Base-by-base conservation (phyloP, 495 filamentous ascomycete genomes). In the Aspergillus wentii region DNA sequence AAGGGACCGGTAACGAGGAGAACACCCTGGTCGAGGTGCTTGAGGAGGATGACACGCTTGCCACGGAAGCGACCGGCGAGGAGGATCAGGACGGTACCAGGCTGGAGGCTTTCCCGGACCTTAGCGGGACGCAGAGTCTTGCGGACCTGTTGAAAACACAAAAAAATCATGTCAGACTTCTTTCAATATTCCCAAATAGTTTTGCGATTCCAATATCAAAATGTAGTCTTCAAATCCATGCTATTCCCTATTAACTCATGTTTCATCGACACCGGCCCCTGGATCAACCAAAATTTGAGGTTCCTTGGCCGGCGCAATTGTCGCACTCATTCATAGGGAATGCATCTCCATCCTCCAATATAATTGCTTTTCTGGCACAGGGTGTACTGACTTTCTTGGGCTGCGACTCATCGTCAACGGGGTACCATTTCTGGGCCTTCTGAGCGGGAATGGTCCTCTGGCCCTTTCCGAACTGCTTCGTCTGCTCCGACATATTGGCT, bases 391-490 rank as follows among this genome's bases (percentile, higher is more conserved):
- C 94, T 83, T 92, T 92, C 79, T 86, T 95, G 45, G 85, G 83
- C 75, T 85, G 75, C 61, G 76, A 61, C 64, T 91, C 84, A 70
- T 96, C 92, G 65, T 95, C 88, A 58, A 89, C 85, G 66, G 94
- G 94, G 72, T 99, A 99, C 87, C 91, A 99, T 75, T 97, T 99
- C 80, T 83, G 79, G 61, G 91, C 92, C 85, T 94, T 94, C 69
- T 92, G 79, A 56, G 80, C 74, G 61, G 76, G 86, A 64, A 98
- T 79, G 67, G 82, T 76, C 74, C 92, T 83, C 73, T 88, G 85
- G 72, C 86, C 85, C 82, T 94, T 95, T 75, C 87, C 90, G 79
- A 95, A 95, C 75, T 82, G 87, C 86, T 95, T 95, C 72, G 85
- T 87, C 73, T 81, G 65, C 61, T 71, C 75, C 79, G 82, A 85